These are phyloP conservation scores for Emmonsia crescens DNA, from an alignment of 2,329 filamentous ascomycete genomes.

Conservation along the genomic window DNA sequence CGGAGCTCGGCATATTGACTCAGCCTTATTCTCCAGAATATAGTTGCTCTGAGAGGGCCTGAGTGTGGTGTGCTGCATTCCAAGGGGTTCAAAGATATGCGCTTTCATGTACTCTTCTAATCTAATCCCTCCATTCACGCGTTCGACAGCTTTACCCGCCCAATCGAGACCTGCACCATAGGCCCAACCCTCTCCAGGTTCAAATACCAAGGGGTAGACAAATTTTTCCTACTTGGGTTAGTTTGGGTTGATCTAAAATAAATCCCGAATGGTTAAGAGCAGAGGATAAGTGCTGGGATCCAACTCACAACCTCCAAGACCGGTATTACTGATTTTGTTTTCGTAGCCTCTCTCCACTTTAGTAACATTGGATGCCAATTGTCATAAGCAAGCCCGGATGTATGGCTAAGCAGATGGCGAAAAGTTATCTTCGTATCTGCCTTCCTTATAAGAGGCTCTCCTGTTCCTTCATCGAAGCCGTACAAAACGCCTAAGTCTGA, in stretches of 20 bases:
- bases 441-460: constrained; percentile 2
- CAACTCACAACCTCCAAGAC: constrained; percentile 14
- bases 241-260: background rate
- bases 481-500: constrained; percentile 36
- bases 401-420: constrained; percentile 4
- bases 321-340: constrained; percentile 15
- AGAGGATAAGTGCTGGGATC: constrained; percentile 35
- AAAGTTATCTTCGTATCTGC: constrained; percentile 6
- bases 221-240: constrained; percentile 6
- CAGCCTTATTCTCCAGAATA: background rate
- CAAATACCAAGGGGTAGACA: constrained; percentile 33
- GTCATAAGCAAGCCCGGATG: constrained; percentile 6
- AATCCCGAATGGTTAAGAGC: background rate
- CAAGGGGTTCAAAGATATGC: constrained; percentile 6
- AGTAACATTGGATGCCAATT: background rate
- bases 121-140: background rate
- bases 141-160: constrained; percentile 35
- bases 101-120: constrained; percentile 5
- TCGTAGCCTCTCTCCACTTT: background rate
- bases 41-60: background rate
- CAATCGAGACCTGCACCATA: constrained; percentile 42
- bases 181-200: constrained; percentile 41
- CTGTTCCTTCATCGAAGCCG: constrained; percentile 29
- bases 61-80: constrained; percentile 3
- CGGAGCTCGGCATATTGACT: background rate